Conservation (phyloP, 257 asterid genomes). For the Craterostigma plantagineum region DNA sequence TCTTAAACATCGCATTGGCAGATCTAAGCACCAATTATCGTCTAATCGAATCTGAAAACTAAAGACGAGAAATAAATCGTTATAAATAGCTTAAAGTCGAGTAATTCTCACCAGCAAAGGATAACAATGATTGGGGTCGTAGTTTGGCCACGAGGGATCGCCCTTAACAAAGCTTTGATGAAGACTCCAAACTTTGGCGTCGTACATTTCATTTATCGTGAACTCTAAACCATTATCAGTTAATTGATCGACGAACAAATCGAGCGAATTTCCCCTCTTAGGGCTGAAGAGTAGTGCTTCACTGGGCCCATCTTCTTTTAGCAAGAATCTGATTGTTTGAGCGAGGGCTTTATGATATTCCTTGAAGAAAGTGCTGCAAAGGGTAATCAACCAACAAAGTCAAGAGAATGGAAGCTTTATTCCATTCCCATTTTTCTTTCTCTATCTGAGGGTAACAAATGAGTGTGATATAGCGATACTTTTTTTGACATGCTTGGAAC, state of each 20-base stretch:
- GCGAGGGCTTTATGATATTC: constrained; percentile 68
- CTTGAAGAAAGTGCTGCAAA: constrained; percentile 72
- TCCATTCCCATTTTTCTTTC: background rate
- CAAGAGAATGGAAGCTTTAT: background rate
- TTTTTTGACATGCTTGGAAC: no score
- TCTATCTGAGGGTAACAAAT: background rate
- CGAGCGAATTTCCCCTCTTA: constrained; percentile 74
- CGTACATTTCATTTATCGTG: constrained; percentile 42
- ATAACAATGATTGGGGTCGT: constrained; percentile 78
- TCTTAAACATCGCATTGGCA: no score
- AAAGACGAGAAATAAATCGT: no score
- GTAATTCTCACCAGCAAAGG: constrained; percentile 56
- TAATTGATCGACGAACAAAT: constrained; percentile 49
- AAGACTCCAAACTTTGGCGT: constrained; percentile 45
- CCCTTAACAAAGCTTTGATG: constrained; percentile 31
- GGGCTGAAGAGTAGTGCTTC: constrained; percentile 80
- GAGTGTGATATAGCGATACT: no score
- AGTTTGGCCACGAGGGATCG: constrained; percentile 69
- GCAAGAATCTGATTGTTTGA: constrained; percentile 53
- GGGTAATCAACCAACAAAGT: no score
- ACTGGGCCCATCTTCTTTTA: constrained; percentile 43
- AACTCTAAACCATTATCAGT: constrained; percentile 35
- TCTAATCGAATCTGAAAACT: no score
- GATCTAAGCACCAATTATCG: no score
- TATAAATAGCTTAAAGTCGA: background rate